Base-by-base conservation (phyloP, 768 basidiomycete species). In the Tylopilus plumbeoviolaceoides region DNA sequence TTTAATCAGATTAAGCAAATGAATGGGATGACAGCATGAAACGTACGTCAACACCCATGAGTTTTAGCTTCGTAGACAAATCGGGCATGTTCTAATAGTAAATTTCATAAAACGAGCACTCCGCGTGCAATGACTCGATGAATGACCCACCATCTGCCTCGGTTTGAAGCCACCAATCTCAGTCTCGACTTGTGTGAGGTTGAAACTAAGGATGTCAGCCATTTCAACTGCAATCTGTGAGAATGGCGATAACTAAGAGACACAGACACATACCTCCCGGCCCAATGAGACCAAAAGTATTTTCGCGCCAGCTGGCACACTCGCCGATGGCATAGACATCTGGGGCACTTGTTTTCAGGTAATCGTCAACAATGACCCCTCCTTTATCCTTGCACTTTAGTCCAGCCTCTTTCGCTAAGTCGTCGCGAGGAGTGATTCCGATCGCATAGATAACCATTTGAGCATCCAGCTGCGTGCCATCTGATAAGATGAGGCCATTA, bases 311-410 rank as follows among this genome's bases (percentile, higher is more conserved):
- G 44, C 73, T 75, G 1, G 86, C 86, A 62, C 88, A 90, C 65
- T 89, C 88, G 5, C 88, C 88, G 44, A 90, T 83, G 7, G 87
- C 87, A 57, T 80, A 89, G 7, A 88, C 78, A 47, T 82, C 79
- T 38, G 76, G 61, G 1, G 74, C 78, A 10, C 77, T 82, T 1
- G 86, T 88, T 60, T 72, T 65, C 44, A 89, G 68, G 47, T 71
- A 67, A 51, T 86, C 82, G 28, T 78, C 73, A 8, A 88, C 81
- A 5, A 76, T 61, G 55, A 89, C 74, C 0, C 87, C 87, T 7
- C 83, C 81, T 18, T 73, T 72, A 1, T 68, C 46, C 41, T 73
- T 64, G 48, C 77, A 78, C 45, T 72, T 59, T 55, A 90, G 78
- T 4, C 83, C 83, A 2, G 78, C 71, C 2, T 62, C 61, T 23